Percentiles rank a stretch among this genome's conserved stretches.
These are phyloP conservation scores for Coemansia sp. DNA, from an alignment of 192 early-diverging fungal species.

Conservation along the genomic window DNA sequence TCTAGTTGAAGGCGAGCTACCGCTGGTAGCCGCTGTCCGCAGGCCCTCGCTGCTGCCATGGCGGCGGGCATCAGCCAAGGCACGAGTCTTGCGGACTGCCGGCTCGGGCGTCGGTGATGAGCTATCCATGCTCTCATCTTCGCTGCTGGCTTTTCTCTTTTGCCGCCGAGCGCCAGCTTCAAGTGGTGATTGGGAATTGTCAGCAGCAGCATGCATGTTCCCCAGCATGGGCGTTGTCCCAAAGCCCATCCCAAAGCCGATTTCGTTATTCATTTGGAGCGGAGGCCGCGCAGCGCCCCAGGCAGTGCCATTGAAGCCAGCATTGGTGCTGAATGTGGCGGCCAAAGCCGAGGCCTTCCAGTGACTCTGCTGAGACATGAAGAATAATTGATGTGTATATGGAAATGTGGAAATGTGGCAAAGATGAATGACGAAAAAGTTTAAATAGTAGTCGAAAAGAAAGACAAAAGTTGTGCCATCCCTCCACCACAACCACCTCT, in stretches of 20 bases:
- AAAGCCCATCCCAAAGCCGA: constrained; percentile 44
- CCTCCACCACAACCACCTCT: no score
- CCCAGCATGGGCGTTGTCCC: constrained; percentile 16
- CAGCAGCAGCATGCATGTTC: constrained; percentile 9
- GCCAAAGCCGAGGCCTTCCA: constrained; percentile 48
- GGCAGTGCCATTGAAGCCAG: constrained; percentile 39
- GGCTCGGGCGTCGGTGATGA: constrained; percentile 49
- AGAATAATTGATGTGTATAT: no score
- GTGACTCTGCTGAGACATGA: constrained; percentile 49
- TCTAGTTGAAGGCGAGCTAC: constrained; percentile 5
- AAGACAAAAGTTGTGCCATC: no score
- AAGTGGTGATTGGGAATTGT: neutral
- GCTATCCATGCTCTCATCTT: constrained; percentile 52
- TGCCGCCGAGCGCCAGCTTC: constrained; percentile 21
- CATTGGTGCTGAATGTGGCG: constrained; percentile 40
- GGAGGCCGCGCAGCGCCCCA: constrained; percentile 42
- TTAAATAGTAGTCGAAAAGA: no score
- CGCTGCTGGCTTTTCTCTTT: constrained; percentile 52
- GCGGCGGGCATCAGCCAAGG: constrained; percentile 19
- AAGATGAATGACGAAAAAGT: neutral
- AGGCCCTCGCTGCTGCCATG: constrained; percentile 8
- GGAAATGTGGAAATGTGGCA: neutral
- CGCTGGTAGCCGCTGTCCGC: constrained; percentile 13
- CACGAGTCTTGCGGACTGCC: constrained; percentile 21
- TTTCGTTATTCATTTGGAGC: constrained; percentile 23